Base-by-base conservation (phyloP, 108 stramenopile genomes). In the Aurantiochytrium sp. region DNA sequence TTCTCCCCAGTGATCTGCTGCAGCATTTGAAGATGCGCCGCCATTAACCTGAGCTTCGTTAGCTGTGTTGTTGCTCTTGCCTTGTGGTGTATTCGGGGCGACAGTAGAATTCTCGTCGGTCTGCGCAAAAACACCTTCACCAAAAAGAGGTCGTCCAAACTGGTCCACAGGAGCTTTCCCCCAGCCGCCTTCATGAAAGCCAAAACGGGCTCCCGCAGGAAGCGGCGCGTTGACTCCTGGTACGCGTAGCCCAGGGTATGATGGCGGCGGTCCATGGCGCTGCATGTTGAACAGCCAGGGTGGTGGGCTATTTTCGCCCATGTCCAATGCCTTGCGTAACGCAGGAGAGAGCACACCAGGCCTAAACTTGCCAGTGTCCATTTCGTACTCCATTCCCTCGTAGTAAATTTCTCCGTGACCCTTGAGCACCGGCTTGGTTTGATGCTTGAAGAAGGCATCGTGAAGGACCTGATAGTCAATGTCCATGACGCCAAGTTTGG, bases 261-360 rank as follows among this genome's bases (percentile, higher is more conserved):
- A 94, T 8, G 98, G 97, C 28, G 99, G 98, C 51, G 98, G 97
- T 0, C 99, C 98, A 90, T 97, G 98, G n/a, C 98, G 94, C 90
- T 99, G 99, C 98, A 98, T 98, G 90, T 98, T 97, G 87, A 97
- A 91, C n/a, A 99, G 95, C 98, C 98, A 99, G 29, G 98, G 99
- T 6, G 98, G 99, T n/a, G 98, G 99, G 49, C 76, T 53, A 0
- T 53, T 53, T 23, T 83, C 76, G 72, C 91, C 89, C 43, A 55
- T 89, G 16, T 95, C 92, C 69, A 98, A 93, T 0, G 98, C 98
- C 72, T 95, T 95, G 28, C 94, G 88, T 19, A 99, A 92, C 14
- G 92, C 89, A 42, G 94, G 93, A 60, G 93, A 94, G 35, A 97
- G 88, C 18, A 89, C 90, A 5, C 95, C 95, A 3, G 95, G 93